These are phyloP conservation scores for Curvularia hawaiiensis DNA, from an alignment of 2,329 filamentous ascomycete species.

Conservation along the genomic window DNA sequence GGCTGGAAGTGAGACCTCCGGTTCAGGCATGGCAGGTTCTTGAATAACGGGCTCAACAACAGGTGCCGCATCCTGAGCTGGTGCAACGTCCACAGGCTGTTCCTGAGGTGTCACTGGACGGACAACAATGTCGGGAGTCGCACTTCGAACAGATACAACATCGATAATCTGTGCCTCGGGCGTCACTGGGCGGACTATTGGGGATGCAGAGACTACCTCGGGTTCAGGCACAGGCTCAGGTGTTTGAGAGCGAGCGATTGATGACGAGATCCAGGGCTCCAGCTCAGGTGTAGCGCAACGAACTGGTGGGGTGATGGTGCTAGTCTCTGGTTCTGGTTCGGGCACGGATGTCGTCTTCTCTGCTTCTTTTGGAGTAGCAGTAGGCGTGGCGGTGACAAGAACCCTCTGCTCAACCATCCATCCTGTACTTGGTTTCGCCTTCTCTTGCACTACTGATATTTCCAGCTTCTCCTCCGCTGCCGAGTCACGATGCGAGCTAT, in stretches of 20 bases:
- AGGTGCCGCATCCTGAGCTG: background rate
- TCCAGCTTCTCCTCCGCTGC: slow-evolving; percentile 1
- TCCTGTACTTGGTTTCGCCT: slow-evolving; percentile 11
- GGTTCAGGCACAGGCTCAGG: background rate
- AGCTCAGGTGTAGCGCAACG: slow-evolving; percentile 13
- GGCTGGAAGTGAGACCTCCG: background rate
- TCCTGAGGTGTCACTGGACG: background rate
- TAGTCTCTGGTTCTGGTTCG: background rate
- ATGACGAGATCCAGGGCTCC: slow-evolving; percentile 14
- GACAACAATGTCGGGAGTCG: background rate
- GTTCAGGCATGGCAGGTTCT: background rate
- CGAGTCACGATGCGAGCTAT: background rate
- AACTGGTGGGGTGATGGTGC: slow-evolving; percentile 5
- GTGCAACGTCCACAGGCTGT: background rate
- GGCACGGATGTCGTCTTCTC: background rate
- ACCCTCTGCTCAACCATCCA: slow-evolving; percentile 14
- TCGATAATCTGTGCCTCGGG: background rate
- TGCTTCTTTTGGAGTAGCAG: slow-evolving; percentile 2
- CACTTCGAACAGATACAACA: background rate
- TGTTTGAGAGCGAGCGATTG: background rate
- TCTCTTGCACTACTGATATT: slow-evolving; percentile 8
- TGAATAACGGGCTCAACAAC: background rate
- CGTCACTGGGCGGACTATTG: background rate
- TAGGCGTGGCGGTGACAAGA: slow-evolving; percentile 11
- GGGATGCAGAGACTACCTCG: background rate